Base-by-base conservation (phyloP, 768 basidiomycete genomes). In the Kwoniella dendrophila region DNA sequence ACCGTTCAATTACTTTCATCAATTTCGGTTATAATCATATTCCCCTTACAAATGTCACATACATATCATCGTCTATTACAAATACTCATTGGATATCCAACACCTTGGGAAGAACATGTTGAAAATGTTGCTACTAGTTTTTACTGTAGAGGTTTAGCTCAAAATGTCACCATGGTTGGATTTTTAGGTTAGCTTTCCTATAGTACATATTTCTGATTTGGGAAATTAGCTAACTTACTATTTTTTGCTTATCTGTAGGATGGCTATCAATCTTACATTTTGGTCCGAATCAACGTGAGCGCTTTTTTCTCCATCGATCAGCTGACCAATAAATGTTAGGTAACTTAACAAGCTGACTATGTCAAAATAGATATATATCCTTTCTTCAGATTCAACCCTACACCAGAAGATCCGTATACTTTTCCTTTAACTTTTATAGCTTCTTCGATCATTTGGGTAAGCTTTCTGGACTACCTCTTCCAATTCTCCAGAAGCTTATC, bases 261-360 rank as follows among this genome's bases (percentile, higher is more conserved):
- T 82, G 81, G 80, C 66, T 81, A 12, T 68, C 66, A 16, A 80
- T 80, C 20, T 67, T 81, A 11, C 79, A 81, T 67, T 81, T 78
- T 62, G 81, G 81, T 0, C 79, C 81, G 0, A 82, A 82, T 70
- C 48, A 67, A 26, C 78, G 76, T 78, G 43, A 56, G 69, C 20
- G 16, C 41, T 20, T 14, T 43, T 20, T 14, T 20, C 8, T 55
- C 30, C 7, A 14, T 22, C 34, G n/a, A n/a, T n/a, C n/a, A n/a
- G n/a, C n/a, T n/a, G n/a, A n/a, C n/a, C n/a, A n/a, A n/a, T 20
- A 0, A 36, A 26, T 34, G 27, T 7, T 54, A 26, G 10, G 3
- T 29, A 44, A 36, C 16, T 36, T 33, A 12, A 18, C 3, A 43
- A 22, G 26, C 12, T n/a, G 26, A 18, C 53, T 33, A 41, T 11